phyloP scores from a whole-genome alignment of 352 stramenopile species.

The Thraustochytrium sp. region DNA sequence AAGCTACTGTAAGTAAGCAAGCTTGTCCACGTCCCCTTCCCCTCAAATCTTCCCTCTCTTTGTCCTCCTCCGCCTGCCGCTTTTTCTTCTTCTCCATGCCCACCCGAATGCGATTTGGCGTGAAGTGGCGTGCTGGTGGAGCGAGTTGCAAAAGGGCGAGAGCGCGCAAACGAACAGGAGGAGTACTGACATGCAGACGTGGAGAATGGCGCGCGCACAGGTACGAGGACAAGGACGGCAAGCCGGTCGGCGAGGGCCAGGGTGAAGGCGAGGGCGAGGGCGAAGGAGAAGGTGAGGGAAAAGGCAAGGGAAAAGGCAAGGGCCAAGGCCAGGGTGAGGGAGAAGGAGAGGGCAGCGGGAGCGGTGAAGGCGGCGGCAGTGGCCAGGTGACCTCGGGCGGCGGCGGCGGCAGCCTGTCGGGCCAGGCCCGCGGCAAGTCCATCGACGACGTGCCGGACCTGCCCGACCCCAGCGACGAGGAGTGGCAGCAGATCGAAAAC shows the following conservation, averaged over 20 bases:
- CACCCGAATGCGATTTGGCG: neutral
- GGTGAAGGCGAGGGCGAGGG: neutral
- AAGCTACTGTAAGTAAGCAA: slow-evolving; percentile 39
- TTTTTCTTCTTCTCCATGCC: neutral
- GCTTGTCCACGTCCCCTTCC: too few species aligned
- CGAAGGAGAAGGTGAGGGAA: slow-evolving; percentile 24
- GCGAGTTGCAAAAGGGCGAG: too few species aligned
- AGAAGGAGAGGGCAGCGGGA: neutral
- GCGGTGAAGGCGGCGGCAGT: neutral
- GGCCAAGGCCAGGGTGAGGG: slow-evolving; percentile 29
- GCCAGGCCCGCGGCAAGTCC: slow-evolving; percentile 10
- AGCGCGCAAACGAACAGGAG: too few species aligned
- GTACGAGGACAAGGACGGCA: slow-evolving; percentile 4
- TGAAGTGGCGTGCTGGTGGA: too few species aligned
- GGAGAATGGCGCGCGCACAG: neutral
- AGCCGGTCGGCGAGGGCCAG: neutral
- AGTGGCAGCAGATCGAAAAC: slow-evolving; percentile 44
- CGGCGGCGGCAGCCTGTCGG: slow-evolving; percentile 21
- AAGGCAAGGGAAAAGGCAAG: slow-evolving; percentile 20
- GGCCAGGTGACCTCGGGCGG: slow-evolving; percentile 18
- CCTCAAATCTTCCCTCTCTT: slow-evolving; percentile 16
- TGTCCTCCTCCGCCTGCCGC: neutral
- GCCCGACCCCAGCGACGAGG: slow-evolving; percentile 20
- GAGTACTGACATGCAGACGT: too few species aligned
- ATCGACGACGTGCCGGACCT: slow-evolving; percentile 10